These are phyloP conservation scores for Aspergillus quadricinctus DNA, from an alignment of 2,329 filamentous ascomycete species.

Conservation along the genomic window DNA sequence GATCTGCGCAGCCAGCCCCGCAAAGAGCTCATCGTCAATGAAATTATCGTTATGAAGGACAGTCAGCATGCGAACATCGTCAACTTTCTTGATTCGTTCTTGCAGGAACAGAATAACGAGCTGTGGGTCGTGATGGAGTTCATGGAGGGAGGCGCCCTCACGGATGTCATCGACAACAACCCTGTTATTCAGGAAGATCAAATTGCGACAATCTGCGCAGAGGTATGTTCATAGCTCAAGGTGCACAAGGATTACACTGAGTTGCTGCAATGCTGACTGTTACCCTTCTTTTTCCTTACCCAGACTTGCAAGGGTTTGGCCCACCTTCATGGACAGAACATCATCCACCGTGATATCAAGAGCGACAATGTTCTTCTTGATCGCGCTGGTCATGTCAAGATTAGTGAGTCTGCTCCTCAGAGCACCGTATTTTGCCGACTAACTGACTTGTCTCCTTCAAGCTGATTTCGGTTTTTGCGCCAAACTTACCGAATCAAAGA, in stretches of 20 bases:
- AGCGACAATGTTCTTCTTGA: constrained; percentile 96
- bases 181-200: constrained; percentile 90
- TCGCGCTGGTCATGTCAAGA: constrained; percentile 93
- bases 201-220: constrained; percentile 92
- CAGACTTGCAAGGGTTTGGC: constrained; percentile 94
- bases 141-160: constrained; percentile 97
- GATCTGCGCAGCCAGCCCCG: constrained; percentile 93
- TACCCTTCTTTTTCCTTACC: background rate
- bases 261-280: background rate
- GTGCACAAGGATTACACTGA: background rate
- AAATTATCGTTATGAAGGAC: constrained; percentile 99
- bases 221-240: constrained; percentile 57
- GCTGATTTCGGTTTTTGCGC: constrained; percentile 99
- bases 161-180: constrained; percentile 98
- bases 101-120: constrained; percentile 89
- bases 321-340: constrained; percentile 91
- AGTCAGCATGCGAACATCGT: constrained; percentile 98
- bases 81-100: constrained; percentile 95
- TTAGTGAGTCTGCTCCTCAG: constrained; percentile 62
- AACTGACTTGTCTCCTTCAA: constrained; percentile 39
- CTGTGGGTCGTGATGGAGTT: constrained; percentile 99
- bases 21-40: constrained; percentile 98
- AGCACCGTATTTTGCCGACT: background rate
- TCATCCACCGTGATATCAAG: constrained; percentile 99
- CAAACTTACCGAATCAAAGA: constrained; percentile 94